Evolutionary conservation across 495 filamentous ascomycete species (phyloP), one percentile per base, ranked within the genome.

Genomic region (Xylaria acuta): DNA sequence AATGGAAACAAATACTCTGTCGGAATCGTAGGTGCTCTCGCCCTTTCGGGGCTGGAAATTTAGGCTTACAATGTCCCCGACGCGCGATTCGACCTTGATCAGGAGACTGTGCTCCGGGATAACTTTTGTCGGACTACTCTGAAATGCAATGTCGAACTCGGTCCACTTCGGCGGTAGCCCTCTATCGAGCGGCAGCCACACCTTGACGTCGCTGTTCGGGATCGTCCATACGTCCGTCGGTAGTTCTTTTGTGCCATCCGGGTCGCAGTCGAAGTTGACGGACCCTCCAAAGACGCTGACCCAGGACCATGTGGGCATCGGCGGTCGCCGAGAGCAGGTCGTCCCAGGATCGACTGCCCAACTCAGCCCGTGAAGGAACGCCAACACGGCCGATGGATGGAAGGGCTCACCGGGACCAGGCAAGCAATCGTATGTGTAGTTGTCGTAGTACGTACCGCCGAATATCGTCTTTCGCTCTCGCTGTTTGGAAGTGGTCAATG

Each of bases 271-370:
- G 18, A 22, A 38, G 56, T n/a, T 2, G 9, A 60, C 32, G n/a
- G 58, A 11, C 0, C 58, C 58, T 3, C 58, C 58, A 9, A 38
- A 34, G 32, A 60, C 58, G 32, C 58, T 38, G 32, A 60, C 58
- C 58, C 58, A 60, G 9, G 58, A 60, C 34, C 58, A 60, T 7
- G 32, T 38, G 58, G 58, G 58, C 58, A 60, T 60, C 20, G 58
- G 58, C 32, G 32, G 34, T 22, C 58, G 58, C 34, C 58, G 58
- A 14, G 18, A 60, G 58, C 58, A 60, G 9, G 18, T 22, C 1
- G 58, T 38, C 5, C 34, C 34, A 16, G 7, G 58, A 12, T 60
- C 58, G 58, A 60, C 58, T 60, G 58, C 34, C 58, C 58, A 60
- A 12, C 58, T 14, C 20, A 60, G 11, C 3, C 58, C 58, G 8